A percentile compares a stretch with the other conserved stretches of the same genome.
phyloP scores from a whole-genome alignment of 2,329 filamentous ascomycete genomes.

The Aureobasidium sp. region DNA sequence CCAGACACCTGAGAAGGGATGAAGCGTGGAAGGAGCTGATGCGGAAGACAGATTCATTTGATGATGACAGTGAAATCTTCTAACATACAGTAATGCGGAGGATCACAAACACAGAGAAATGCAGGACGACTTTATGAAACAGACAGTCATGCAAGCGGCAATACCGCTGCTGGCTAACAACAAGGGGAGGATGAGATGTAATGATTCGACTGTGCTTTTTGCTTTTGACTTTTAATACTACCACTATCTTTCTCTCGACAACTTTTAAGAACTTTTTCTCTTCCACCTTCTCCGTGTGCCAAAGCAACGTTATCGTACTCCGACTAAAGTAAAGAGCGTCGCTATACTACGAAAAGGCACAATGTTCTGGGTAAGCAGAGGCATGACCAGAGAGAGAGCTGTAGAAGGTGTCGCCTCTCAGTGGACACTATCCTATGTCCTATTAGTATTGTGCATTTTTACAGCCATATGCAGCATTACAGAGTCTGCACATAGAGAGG shows the following conservation, averaged over 20 bases:
- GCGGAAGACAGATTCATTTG: slow-evolving; percentile 11
- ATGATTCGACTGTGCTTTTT: background rate
- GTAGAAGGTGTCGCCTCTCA: too few relatives aligned
- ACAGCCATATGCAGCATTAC: too few relatives aligned
- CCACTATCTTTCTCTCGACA: background rate
- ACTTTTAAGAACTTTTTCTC: background rate
- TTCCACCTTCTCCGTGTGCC: background rate
- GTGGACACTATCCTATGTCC: too few relatives aligned
- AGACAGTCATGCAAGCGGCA: background rate
- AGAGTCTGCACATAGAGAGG: too few relatives aligned
- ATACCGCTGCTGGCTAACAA: background rate
- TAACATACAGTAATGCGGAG: background rate
- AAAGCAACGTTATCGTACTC: too few relatives aligned
- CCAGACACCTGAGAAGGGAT: background rate
- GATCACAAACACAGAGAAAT: background rate
- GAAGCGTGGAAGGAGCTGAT: slow-evolving; percentile 5
- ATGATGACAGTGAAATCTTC: slow-evolving; percentile 11
- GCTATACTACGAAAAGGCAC: too few relatives aligned
- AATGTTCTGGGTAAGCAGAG: too few relatives aligned
- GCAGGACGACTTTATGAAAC: slow-evolving; percentile 3
- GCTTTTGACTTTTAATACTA: background rate
- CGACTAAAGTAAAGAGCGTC: too few relatives aligned
- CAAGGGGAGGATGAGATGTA: background rate
- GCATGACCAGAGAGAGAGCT: too few relatives aligned
- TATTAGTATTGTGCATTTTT: too few relatives aligned